Evolutionary conservation across 2,329 filamentous ascomycete species (phyloP), one percentile per base, ranked within the genome.

Genomic region (Colletotrichum sp.): DNA sequence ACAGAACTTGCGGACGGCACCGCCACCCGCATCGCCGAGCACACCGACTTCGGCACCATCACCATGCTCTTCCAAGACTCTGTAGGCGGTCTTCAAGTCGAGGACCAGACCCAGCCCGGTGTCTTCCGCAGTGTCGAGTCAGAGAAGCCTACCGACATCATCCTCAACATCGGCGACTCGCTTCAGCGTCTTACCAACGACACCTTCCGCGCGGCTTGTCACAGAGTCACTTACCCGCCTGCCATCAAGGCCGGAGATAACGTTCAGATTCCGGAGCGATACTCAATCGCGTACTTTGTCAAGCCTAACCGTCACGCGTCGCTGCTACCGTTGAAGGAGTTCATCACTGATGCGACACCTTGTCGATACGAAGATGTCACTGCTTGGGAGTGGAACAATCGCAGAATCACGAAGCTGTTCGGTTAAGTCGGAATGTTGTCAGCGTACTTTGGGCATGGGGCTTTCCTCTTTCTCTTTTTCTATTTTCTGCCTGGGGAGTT

Each of bases 151-250:
- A 79, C 77, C 0, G 80, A 83, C 28, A 81, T 87, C 8, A 81
- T 86, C 30, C 80, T 87, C 66, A 87, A 86, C 77, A 83, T 86
- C 16, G 81, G 84, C 7, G 85, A 87, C 66, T 85, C 80, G 0
- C 74, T 88, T 4, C 81, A 87, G 78, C 82, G 85, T 0, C 79
- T 83, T 79, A 85, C 85, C 2, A 86, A 86, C 34, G 81, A 82
- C 16, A 79, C 72, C 0, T 78, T 87, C 66, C 79, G 74, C n/a
- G 81, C 83, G 0, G 83, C 82, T 0, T 78, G 83, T 9, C 85
- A 87, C 68, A 81, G 80, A 4, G 84, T 87, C 2, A 81, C 78
- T 4, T 72, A 79, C 4, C 84, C 83, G 7, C 79, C 77, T 10
- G 66, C 73, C 0, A 68, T 82, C 32, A 79, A 79, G n/a, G 66